Base-by-base conservation (phyloP, 371 early-diverging fungal species). In the Entomophthora muscae region DNA sequence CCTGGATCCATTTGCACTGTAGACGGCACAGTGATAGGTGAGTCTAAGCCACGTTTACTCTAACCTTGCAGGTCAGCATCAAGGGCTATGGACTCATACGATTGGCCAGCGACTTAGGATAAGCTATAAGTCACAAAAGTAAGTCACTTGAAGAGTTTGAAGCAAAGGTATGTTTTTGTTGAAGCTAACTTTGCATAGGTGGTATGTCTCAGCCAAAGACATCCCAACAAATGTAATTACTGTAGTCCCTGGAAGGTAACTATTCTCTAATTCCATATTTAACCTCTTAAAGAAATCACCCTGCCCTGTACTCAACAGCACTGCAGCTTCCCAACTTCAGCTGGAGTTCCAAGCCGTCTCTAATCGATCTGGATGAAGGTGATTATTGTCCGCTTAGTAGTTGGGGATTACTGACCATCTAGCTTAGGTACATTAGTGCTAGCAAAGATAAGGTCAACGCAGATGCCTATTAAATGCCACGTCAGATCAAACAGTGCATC, bases 81-180 rank as follows among this genome's bases (percentile, higher is more conserved):
- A 58, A 27, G 59, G 32, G 13, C 28, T 61, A 7, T 61, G 51
- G 51, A 29, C 24, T 17, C 42, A 32, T 52, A 61, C 62, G 10
- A 5, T 61, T 23, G 62, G 62, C 1, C 62, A 61, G 26, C 32
- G 62, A 52, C 21, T 61, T 23, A 22, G 62, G 17, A 13, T 32
- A 13, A 29, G 22, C n/a, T 32, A 22, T 0, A n/a, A 32, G 7
- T 32, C 33, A 12, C 23, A 30, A 22, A 61, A 24, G 61, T 61
- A 51, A 32, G 58, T 2, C 3, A 17, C 2, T 30, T 57, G 5
- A 27, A 27, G 28, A 55, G 28, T 10, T 55, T 55, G 3, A 55
- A 5, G 3, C 55, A 24, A 55, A 55, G 10, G 55, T 55, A n/a
- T 21, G 28, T 12, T 55, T 55, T 24, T 55, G 22, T 24, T 55